phyloP scores from a whole-genome alignment of 2,329 filamentous ascomycete genomes.

The Alternaria sp. region DNA sequence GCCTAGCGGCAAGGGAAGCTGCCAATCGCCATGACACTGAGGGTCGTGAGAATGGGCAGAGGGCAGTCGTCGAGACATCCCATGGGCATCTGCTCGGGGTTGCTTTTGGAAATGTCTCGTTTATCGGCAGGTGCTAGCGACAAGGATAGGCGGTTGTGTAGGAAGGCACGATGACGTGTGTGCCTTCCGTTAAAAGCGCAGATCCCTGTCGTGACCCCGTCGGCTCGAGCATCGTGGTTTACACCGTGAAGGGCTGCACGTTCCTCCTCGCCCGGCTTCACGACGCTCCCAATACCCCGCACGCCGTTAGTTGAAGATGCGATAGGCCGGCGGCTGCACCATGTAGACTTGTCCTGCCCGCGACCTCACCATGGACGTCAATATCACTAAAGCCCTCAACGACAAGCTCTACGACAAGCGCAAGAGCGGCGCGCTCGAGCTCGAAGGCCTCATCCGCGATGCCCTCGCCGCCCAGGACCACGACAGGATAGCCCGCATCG shows the following conservation, averaged over 20 bases:
- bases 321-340: slow-evolving; percentile 18
- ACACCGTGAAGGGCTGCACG: slow-evolving; percentile 10
- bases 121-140: slow-evolving; percentile 16
- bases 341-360: slow-evolving; percentile 33
- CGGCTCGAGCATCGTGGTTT: slow-evolving; percentile 3
- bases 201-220: slow-evolving; percentile 6
- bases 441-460: slow-evolving; percentile 90
- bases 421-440: slow-evolving; percentile 92
- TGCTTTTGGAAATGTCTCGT: slow-evolving; percentile 16
- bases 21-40: slow-evolving; percentile 14
- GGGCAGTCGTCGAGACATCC: slow-evolving; percentile 1
- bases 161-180: slow-evolving; percentile 33
- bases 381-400: slow-evolving; percentile 88
- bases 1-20: slow-evolving; percentile 4
- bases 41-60: neutral
- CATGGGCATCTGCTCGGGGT: neutral
- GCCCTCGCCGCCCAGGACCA: slow-evolving; percentile 78
- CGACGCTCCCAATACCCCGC: neutral
- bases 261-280: slow-evolving; percentile 1
- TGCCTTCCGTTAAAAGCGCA: neutral
- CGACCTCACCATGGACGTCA: slow-evolving; percentile 73
- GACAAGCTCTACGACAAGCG: slow-evolving; percentile 99
- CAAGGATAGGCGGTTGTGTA: slow-evolving; percentile 24
- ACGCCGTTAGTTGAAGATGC: slow-evolving; percentile 5
- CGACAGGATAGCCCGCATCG: slow-evolving; percentile 80